These are phyloP conservation scores for Floccularia luteovirens DNA, from an alignment of 768 basidiomycete genomes.

Conservation along the genomic window DNA sequence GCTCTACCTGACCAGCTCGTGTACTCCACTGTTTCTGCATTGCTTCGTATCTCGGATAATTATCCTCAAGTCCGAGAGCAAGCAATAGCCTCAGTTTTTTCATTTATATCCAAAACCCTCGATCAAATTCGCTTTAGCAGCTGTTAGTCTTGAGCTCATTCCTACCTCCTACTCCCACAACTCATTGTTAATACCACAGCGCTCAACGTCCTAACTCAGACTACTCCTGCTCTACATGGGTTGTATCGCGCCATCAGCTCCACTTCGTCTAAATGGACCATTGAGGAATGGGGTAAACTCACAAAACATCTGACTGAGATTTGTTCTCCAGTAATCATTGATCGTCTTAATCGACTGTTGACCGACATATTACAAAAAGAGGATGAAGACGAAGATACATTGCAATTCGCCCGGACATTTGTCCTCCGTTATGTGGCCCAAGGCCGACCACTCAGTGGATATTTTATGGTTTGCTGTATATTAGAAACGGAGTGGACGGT, in stretches of 20 bases:
- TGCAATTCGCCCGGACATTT: conserved; percentile 60
- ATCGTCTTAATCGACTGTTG: conserved; percentile 64
- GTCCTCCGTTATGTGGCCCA: conserved; percentile 67
- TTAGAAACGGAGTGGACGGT: conserved; percentile 83
- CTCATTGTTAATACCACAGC: conserved; percentile 30
- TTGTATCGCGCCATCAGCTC: conserved; percentile 82
- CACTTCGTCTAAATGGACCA: conserved; percentile 67
- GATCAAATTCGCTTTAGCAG: conserved; percentile 42
- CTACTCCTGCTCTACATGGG: conserved; percentile 79
- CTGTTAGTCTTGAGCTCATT: conserved; percentile 36
- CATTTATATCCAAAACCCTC: conserved; percentile 52
- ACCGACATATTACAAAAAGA: conserved; percentile 56
- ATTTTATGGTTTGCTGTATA: conserved; percentile 86
- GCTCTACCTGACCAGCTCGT: conserved; percentile 81
- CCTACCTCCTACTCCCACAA: neutral
- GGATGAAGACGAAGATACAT: conserved; percentile 35
- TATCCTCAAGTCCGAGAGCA: conserved; percentile 40
- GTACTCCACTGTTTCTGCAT: conserved; percentile 68
- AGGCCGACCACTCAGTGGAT: conserved; percentile 77
- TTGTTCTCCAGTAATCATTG: conserved; percentile 61
- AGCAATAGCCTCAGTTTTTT: conserved; percentile 52
- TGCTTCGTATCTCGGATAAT: conserved; percentile 56
- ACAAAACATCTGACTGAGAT: conserved; percentile 46
- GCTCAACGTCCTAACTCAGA: conserved; percentile 62
- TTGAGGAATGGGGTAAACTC: conserved; percentile 55